A percentile compares a stretch with the other conserved stretches of the same genome.
Conservation (phyloP, 208 protist species). For the Crithidia expoeki region DNA sequence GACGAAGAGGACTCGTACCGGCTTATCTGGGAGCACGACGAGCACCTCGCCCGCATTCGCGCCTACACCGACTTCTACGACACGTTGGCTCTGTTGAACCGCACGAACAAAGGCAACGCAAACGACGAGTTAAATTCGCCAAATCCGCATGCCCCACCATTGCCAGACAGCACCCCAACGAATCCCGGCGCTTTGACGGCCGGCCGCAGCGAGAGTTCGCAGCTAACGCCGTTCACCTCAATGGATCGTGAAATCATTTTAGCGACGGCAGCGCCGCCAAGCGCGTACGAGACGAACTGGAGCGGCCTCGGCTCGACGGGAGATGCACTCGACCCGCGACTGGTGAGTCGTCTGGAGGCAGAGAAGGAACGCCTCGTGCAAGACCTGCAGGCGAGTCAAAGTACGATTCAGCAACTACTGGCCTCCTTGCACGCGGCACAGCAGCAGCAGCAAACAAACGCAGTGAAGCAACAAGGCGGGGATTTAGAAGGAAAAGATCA, state of each 20-base stretch:
- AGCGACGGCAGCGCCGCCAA: not conserved
- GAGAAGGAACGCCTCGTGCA: slow-evolving; percentile 14
- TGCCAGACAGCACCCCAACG: slow-evolving; percentile 1
- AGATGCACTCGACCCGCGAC: not conserved
- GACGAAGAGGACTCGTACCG: slow-evolving; percentile 42
- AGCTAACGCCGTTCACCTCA: slow-evolving; percentile 13
- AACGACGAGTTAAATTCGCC: not conserved
- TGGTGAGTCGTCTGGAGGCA: slow-evolving; percentile 15
- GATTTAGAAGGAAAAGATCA: not conserved
- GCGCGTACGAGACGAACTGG: slow-evolving; percentile 4
- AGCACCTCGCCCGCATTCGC: slow-evolving; percentile 28
- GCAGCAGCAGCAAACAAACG: not conserved
- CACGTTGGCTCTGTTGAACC: slow-evolving; percentile 2
- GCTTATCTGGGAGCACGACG: slow-evolving; percentile 25
- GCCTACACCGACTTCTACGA: slow-evolving; percentile 35
- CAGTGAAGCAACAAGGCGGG: not conserved
- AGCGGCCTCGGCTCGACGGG: not conserved
- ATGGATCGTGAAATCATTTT: slow-evolving; percentile 11
- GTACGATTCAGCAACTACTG: slow-evolving; percentile 18
- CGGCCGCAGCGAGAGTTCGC: slow-evolving; percentile 10
- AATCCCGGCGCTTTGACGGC: not conserved
- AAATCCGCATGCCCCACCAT: not conserved
- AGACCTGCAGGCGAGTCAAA: slow-evolving; percentile 19
- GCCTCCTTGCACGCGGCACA: slow-evolving; percentile 17
- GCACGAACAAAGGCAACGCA: not conserved